These are phyloP conservation scores for Fusarium nelsonii DNA, from an alignment of 2,329 filamentous ascomycete genomes.

Conservation along the genomic window DNA sequence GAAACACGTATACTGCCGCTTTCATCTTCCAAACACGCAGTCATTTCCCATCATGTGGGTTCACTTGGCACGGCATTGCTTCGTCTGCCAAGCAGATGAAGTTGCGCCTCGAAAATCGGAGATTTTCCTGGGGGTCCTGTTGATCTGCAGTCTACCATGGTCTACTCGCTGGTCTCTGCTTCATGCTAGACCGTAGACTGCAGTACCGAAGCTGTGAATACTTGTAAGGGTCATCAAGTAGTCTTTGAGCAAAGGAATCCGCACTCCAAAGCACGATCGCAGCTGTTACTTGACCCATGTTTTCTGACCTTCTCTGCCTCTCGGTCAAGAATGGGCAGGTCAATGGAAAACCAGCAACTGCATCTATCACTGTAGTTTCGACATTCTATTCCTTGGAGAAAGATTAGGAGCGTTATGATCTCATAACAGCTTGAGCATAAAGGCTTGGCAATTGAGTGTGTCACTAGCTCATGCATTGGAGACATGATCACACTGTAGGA, in stretches of 20 bases:
- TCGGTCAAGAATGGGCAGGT: conserved; percentile 18
- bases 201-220: conserved; percentile 9
- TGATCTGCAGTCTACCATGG: background rate
- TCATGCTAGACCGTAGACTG: conserved; percentile 1
- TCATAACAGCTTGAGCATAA: background rate
- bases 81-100: conserved; percentile 1
- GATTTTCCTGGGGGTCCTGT: background rate
- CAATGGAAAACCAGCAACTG: background rate
- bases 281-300: conserved; percentile 34
- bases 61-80: conserved; percentile 7
- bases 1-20: conserved; percentile 14
- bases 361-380: background rate
- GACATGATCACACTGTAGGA: conserved; percentile 10
- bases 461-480: conserved; percentile 35
- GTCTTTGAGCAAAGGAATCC: conserved; percentile 3
- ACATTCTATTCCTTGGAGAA: background rate
- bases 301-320: conserved; percentile 10
- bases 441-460: conserved; percentile 8
- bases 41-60: conserved; percentile 31
- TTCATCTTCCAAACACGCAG: conserved; percentile 37
- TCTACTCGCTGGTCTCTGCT: conserved; percentile 1
- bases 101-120: background rate
- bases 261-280: conserved; percentile 10
- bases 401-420: background rate
- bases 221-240: conserved; percentile 22